Conservation (phyloP, 2,329 filamentous ascomycete genomes). For the Penicillium hordei region DNA sequence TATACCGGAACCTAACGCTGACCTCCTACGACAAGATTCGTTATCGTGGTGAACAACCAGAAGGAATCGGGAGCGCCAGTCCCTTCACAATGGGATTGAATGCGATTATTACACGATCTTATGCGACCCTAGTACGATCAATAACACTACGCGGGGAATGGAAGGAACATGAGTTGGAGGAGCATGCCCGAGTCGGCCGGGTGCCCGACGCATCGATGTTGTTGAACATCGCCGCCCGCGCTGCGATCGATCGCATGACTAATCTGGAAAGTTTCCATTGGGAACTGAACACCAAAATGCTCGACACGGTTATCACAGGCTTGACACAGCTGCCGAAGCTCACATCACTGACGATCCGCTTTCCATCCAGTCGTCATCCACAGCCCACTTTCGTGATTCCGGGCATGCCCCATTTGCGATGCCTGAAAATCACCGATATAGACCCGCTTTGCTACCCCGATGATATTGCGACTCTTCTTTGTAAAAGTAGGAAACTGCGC, state of each 20-base stretch:
- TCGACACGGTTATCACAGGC: constrained; percentile 59
- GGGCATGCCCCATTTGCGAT: constrained; percentile 55
- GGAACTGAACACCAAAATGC: constrained; percentile 61
- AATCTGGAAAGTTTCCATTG: constrained; percentile 58
- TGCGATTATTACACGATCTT: constrained; percentile 58
- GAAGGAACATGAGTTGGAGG: constrained; percentile 58
- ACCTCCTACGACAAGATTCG: constrained; percentile 60
- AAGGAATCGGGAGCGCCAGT: constrained; percentile 62
- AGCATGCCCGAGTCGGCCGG: constrained; percentile 57
- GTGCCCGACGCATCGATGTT: constrained; percentile 66
- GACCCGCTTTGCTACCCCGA: constrained; percentile 65
- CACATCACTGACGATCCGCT: constrained; percentile 56
- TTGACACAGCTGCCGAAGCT: constrained; percentile 52
- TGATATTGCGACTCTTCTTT: constrained; percentile 58
- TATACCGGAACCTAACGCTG: constrained; percentile 58
- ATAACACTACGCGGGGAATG: constrained; percentile 57
- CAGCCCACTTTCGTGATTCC: constrained; percentile 58
- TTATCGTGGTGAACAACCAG: constrained; percentile 57
- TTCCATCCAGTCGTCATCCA: constrained; percentile 57
- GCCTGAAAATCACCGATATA: constrained; percentile 58
- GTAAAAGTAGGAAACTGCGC: constrained; percentile 54
- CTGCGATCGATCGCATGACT: constrained; percentile 59
- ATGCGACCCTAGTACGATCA: constrained; percentile 53
- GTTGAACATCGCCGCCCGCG: constrained; percentile 60
- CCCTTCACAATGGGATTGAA: constrained; percentile 65